phyloP scores from a whole-genome alignment of 75 land plant genomes.

The Picea glauca region DNA sequence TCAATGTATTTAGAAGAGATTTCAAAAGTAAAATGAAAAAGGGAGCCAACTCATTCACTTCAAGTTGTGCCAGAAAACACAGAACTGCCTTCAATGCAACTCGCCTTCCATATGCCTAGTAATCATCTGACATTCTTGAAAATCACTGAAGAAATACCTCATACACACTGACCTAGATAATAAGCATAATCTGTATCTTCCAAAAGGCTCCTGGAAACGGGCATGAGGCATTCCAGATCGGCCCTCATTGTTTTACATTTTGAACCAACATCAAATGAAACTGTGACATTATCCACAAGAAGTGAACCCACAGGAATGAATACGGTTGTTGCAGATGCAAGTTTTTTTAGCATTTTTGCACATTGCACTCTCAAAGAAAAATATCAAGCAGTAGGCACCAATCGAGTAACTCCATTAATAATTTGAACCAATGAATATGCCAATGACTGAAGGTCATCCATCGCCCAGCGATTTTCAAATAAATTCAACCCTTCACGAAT shows the following conservation, averaged over 20 bases:
- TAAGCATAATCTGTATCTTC: constrained; percentile 71
- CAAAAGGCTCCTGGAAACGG: constrained; percentile 32
- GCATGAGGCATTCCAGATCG: constrained; percentile 62
- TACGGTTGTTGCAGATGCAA: too few species aligned
- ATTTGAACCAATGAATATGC: too few species aligned
- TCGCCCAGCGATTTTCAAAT: too few species aligned
- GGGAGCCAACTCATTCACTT: constrained; percentile 65
- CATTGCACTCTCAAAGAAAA: too few species aligned
- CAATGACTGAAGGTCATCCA: too few species aligned
- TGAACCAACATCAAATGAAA: constrained; percentile 85
- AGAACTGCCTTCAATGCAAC: constrained; percentile 51
- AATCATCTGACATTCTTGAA: constrained; percentile 78
- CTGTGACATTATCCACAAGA: constrained; percentile 75
- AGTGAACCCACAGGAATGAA: too few species aligned
- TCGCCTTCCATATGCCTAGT: constrained; percentile 74
- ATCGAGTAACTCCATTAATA: too few species aligned
- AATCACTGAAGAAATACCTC: constrained; percentile 57
- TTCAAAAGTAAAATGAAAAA: constrained; percentile 63
- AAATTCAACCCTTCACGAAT: too few species aligned
- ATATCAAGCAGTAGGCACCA: too few species aligned
- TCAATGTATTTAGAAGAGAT: constrained; percentile 42
- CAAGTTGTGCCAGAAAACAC: constrained; percentile 66
- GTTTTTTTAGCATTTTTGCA: too few species aligned
- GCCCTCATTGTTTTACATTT: constrained; percentile 72
- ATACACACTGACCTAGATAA: constrained; percentile 84